phyloP scores from a whole-genome alignment of 192 early-diverging fungal species.

The Gryganskiella cystojenkinii region DNA sequence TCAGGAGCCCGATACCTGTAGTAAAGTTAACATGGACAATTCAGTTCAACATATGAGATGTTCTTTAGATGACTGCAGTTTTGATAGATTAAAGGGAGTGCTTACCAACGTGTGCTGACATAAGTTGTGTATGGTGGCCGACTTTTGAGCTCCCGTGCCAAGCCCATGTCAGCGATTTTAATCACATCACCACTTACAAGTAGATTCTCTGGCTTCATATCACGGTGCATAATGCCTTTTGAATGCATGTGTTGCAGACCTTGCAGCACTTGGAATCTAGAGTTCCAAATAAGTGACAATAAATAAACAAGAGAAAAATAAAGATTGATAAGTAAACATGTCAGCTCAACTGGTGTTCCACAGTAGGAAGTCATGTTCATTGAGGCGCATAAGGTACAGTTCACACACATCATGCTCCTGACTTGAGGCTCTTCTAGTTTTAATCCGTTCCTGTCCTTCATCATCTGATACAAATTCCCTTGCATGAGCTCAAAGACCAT shows the following conservation, averaged over 20 bases:
- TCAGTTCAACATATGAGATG: slow-evolving; percentile 5
- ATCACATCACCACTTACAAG: slow-evolving; percentile 72
- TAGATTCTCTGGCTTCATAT: slow-evolving; percentile 98
- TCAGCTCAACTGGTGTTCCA: no score
- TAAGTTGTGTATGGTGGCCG: slow-evolving; percentile 96
- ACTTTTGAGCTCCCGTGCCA: slow-evolving; percentile 90
- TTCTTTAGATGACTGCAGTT: not conserved
- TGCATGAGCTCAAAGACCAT: slow-evolving; percentile 98
- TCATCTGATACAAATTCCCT: slow-evolving; percentile 93
- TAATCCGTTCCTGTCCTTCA: slow-evolving; percentile 76
- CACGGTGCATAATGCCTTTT: slow-evolving; percentile 94
- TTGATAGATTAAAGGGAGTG: not conserved
- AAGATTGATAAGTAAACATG: not conserved
- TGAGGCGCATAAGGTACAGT: not conserved
- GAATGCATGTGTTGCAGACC: slow-evolving; percentile 93
- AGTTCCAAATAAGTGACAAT: slow-evolving; percentile 12
- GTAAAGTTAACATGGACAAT: not conserved
- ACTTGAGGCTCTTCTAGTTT: slow-evolving; percentile 73
- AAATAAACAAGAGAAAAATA: not conserved
- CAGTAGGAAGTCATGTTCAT: not conserved
- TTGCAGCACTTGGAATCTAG: slow-evolving; percentile 85
- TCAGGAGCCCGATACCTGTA: slow-evolving; percentile 95
- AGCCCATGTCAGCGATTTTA: slow-evolving; percentile 97
- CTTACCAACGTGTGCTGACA: slow-evolving; percentile 96
- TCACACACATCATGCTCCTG: slow-evolving; percentile 79